Base-by-base conservation (phyloP, 305 asterid genomes). In the Fraxinus angustifolia region DNA sequence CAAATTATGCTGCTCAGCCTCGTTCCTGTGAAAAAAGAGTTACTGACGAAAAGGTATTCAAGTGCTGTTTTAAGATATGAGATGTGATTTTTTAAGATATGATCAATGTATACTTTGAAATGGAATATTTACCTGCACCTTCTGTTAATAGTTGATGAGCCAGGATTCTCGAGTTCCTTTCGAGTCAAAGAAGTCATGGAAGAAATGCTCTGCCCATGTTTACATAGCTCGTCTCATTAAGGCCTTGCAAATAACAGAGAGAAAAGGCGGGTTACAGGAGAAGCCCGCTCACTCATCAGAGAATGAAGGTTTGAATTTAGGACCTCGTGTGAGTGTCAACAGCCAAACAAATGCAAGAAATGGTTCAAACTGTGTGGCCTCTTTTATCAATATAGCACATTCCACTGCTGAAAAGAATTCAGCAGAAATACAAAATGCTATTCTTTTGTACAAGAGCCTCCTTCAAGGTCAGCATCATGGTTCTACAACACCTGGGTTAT, bases 121-220 rank as follows among this genome's bases (percentile, higher is more conserved):
- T 30, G 73, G 6, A 65, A 65, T 65, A 26, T 40, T 45, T 81
- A 62, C 80, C 26, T 34, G 10, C 42, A 35, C 8, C 19, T 81
- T 42, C 30, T 12, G 31, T 17, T 42, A 3, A 62, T 53, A 80
- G 19, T 36, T 80, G 7, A 74, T 21, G 28, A 58, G 79, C 40
- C 88, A 88, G 94, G 40, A 40, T 80, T 68, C 81, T 78, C 78
- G 36, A 82, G 84, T 83, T 84, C 79, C 68, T 10, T 73, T 79
- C 36, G 78, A 82, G 79, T 82, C 91, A 60, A 88, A 79, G 85
- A 85, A 86, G 67, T 83, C 89, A 6, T 84, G 93, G 93, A 94
- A 88, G 88, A 88, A 94, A 85, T 82, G 93, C 58, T 75, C 88
- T 35, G 82, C 93, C 5, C 96, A 94, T 73, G 90, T 88, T 80